These are phyloP conservation scores for Colletotrichum sp. DNA, from an alignment of 2,329 filamentous ascomycete species.

Conservation along the genomic window DNA sequence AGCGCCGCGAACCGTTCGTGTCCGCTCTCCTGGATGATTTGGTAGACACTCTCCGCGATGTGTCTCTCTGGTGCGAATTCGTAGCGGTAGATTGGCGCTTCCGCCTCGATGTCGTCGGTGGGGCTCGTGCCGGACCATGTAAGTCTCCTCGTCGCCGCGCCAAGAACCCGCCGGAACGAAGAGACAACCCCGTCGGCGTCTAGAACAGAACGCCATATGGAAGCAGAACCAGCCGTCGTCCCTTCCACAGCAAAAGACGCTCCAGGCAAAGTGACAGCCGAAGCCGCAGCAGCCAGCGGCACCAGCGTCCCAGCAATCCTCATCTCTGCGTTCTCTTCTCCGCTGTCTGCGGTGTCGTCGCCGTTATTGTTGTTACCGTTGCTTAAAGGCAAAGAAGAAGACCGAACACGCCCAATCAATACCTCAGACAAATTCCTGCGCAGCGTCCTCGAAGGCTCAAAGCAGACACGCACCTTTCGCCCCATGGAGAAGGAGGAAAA, in stretches of 20 bases:
- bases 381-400: neutral
- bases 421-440: neutral
- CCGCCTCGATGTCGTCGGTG: neutral
- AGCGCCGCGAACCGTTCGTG: neutral
- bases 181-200: neutral
- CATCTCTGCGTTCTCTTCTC: neutral
- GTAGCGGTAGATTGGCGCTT: neutral
- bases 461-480: neutral
- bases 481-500: neutral
- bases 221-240: neutral
- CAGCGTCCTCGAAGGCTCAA: neutral
- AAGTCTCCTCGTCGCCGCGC: neutral
- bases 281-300: neutral
- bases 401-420: neutral
- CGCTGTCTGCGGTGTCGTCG: neutral
- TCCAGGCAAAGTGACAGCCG: neutral
- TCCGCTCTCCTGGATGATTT: neutral
- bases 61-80: neutral
- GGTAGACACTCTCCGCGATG: neutral
- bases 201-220: neutral
- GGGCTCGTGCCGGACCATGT: neutral
- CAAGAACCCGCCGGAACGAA: neutral
- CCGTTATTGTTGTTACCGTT: neutral
- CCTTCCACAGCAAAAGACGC: neutral
- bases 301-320: neutral